Percentiles rank a stretch among this genome's conserved stretches.
These are phyloP conservation scores for Macrotyloma uniflorum DNA, from an alignment of 306 rosid species.

Conservation along the genomic window DNA sequence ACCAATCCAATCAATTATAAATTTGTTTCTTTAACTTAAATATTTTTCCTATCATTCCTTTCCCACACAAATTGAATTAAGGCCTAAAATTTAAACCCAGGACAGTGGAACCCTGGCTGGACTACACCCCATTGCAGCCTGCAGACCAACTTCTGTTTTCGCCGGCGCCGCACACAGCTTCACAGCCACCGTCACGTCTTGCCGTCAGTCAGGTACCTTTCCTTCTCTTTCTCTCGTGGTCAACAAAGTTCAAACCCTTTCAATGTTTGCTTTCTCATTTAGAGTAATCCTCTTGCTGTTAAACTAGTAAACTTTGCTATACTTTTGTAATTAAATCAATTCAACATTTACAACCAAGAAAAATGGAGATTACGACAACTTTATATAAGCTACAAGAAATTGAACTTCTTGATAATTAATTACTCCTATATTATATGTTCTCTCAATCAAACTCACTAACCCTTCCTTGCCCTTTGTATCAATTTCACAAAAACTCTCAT, in stretches of 20 bases:
- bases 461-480: not conserved
- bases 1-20: no score
- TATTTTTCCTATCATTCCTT: no score
- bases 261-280: not conserved
- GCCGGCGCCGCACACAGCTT: not conserved
- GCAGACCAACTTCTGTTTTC: not conserved
- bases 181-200: not conserved
- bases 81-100: not conserved
- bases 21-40: no score
- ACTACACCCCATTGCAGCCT: not conserved
- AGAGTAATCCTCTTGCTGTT: not conserved
- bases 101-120: not conserved
- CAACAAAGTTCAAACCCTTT: not conserved
- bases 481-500: not conserved
- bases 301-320: not conserved
- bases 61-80: no score
- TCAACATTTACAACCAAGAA: not conserved
- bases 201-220: not conserved
- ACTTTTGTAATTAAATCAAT: not conserved
- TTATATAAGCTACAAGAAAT: no score
- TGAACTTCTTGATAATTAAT: not conserved
- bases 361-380: not conserved
- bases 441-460: not conserved
- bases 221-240: not conserved
- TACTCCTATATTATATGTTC: no score